Evolutionary conservation across 2,329 filamentous ascomycete species (phyloP).

Genomic region (Botryotinia narcissicola): DNA sequence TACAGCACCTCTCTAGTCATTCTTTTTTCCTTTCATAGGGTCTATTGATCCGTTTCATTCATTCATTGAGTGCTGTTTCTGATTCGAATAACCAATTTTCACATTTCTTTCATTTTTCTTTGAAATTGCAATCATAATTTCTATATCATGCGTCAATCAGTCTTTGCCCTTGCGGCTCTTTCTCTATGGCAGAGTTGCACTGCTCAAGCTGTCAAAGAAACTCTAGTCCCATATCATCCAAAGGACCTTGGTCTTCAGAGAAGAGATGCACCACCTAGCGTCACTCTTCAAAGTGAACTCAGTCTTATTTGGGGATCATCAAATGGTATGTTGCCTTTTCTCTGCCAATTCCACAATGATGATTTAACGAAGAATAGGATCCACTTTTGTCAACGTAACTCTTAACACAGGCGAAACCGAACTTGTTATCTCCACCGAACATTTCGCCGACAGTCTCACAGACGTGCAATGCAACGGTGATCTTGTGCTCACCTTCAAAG

Average conservation of each 20-base stretch:
- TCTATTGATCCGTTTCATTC: constrained; percentile 20
- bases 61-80: constrained; percentile 8
- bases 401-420: constrained; percentile 18
- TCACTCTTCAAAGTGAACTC: constrained; percentile 17
- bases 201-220: constrained; percentile 1
- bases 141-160: constrained; percentile 16
- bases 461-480: constrained; percentile 14
- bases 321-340: constrained; percentile 3
- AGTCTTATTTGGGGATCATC: constrained; percentile 17
- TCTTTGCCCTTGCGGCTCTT: constrained; percentile 14
- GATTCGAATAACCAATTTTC: not conserved
- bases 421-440: constrained; percentile 18
- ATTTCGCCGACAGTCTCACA: constrained; percentile 10
- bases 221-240: constrained; percentile 18
- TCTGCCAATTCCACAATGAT: accelerated
- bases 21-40: constrained; percentile 13
- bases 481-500: constrained; percentile 13
- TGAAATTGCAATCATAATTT: not conserved
- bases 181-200: constrained; percentile 18
- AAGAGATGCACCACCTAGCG: constrained; percentile 14
- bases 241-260: constrained; percentile 3
- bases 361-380: constrained; percentile 1
- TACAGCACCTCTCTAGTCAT: constrained; percentile 8
- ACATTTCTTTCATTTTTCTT: not conserved
- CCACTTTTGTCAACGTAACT: constrained; percentile 21